Percentiles rank a stretch among this genome's conserved stretches.
Conservation (phyloP, 805 yeast species). For the Pichia nakasei region DNA sequence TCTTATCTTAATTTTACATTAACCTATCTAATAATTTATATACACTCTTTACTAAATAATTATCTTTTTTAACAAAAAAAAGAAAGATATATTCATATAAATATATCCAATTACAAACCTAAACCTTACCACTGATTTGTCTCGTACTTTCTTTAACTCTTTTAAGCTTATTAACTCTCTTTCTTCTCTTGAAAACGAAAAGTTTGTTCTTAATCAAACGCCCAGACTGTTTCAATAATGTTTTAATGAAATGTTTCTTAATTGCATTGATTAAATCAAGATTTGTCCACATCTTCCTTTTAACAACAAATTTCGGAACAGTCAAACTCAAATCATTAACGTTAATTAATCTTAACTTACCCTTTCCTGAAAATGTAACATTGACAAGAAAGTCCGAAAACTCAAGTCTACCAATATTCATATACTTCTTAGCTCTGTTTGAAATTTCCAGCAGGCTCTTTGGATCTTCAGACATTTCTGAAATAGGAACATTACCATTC, state of each 20-base stretch:
- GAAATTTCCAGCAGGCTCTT: background rate
- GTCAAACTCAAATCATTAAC: slow-evolving; percentile 63
- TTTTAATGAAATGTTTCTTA: slow-evolving; percentile 53
- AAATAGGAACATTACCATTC: background rate
- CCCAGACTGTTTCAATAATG: slow-evolving; percentile 60
- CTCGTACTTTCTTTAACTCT: background rate
- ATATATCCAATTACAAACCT: no score
- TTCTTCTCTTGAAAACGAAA: slow-evolving; percentile 12
- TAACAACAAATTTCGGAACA: slow-evolving; percentile 52
- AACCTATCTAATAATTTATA: background rate
- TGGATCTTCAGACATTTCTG: slow-evolving; percentile 46
- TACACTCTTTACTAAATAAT: slow-evolving; percentile 1
- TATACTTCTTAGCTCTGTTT: slow-evolving; percentile 57
- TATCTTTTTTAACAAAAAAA: no score
- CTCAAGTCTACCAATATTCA: slow-evolving; percentile 55
- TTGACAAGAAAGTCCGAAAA: slow-evolving; percentile 45
- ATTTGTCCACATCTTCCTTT: slow-evolving; percentile 62
- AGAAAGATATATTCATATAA: no score
- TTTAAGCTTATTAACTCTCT: slow-evolving; percentile 7
- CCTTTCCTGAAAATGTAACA: slow-evolving; percentile 71
- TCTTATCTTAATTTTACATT: no score
- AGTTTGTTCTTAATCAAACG: slow-evolving; percentile 72
- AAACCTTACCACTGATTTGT: no score
- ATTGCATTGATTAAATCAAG: slow-evolving; percentile 56
- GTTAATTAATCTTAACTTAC: slow-evolving; percentile 59